These are phyloP conservation scores for Leccinum broughii DNA, from an alignment of 768 basidiomycete species.

Conservation along the genomic window DNA sequence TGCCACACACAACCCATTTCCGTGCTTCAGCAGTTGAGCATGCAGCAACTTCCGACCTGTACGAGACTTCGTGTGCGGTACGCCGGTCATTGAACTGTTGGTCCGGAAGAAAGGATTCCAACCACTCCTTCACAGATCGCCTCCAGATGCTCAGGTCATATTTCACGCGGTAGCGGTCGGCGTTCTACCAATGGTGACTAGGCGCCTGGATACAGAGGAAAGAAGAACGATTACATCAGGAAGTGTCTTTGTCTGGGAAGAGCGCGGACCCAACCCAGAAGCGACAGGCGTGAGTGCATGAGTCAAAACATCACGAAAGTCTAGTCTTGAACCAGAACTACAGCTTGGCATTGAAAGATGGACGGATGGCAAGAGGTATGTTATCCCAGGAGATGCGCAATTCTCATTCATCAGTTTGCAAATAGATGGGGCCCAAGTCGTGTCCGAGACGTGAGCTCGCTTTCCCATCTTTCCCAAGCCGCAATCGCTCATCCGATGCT, in stretches of 20 bases:
- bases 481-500: constrained; percentile 10
- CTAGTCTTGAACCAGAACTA: constrained; percentile 5
- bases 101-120: neutral
- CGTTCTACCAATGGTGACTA: constrained; percentile 63
- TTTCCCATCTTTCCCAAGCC: neutral
- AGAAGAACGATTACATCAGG: constrained; percentile 69
- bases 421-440: constrained; percentile 75
- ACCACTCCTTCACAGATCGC: constrained; percentile 38
- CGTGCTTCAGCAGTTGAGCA: constrained; percentile 27
- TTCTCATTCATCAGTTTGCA: constrained; percentile 7
- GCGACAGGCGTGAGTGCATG: constrained; percentile 56
- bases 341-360: constrained; percentile 79
- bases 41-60: constrained; percentile 69
- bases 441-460: constrained; percentile 63
- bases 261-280: constrained; percentile 67
- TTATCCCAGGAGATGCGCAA: neutral
- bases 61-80: constrained; percentile 55
- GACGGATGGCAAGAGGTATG: constrained; percentile 66
- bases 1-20: constrained; percentile 17
- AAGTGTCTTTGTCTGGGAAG: constrained; percentile 82
- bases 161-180: constrained; percentile 68
- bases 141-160: constrained; percentile 68
- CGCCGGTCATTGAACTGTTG: constrained; percentile 2
- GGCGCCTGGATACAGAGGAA: constrained; percentile 76
- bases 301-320: constrained; percentile 5